phyloP scores from a whole-genome alignment of 1,284 basidiomycete species.

The Leccinum olivaceoglutinosum region DNA sequence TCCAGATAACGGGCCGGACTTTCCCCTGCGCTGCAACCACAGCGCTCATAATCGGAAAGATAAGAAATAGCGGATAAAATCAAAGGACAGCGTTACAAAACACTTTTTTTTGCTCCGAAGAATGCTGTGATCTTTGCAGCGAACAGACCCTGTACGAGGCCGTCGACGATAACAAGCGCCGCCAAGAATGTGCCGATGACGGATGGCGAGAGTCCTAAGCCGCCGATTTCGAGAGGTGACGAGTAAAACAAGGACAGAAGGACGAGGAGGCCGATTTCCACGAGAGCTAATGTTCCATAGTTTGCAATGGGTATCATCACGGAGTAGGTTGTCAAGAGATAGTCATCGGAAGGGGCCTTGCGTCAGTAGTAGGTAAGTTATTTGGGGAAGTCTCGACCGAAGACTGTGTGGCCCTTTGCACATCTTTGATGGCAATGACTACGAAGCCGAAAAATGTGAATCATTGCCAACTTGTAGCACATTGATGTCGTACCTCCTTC shows the following conservation, averaged over 20 bases:
- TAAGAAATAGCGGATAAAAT: conserved; percentile 44
- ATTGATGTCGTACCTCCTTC: conserved; percentile 43
- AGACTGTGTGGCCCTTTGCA: not conserved
- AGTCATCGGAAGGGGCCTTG: conserved; percentile 34
- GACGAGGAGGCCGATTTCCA: conserved; percentile 62
- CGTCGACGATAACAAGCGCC: conserved; percentile 53
- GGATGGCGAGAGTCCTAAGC: conserved; percentile 58
- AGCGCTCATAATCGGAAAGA: conserved; percentile 56
- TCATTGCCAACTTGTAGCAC: not conserved
- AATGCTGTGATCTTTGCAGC: conserved; percentile 50
- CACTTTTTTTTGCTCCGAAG: conserved; percentile 49
- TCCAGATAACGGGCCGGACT: conserved; percentile 25
- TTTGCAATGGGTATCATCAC: conserved; percentile 60
- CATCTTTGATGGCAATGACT: conserved; percentile 24
- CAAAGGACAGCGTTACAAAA: conserved; percentile 48
- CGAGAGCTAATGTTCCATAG: conserved; percentile 61
- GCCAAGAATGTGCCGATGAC: conserved; percentile 57
- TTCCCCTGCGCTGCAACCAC: conserved; percentile 16
- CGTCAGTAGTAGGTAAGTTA: conserved; percentile 2
- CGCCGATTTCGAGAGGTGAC: conserved; percentile 59
- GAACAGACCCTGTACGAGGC: conserved; percentile 53
- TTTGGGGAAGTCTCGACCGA: not conserved
- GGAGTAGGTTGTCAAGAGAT: conserved; percentile 28
- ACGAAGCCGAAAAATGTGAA: not conserved
- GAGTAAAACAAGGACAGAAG: conserved; percentile 66